Conservation (phyloP, 495 filamentous ascomycete genomes). For the Tuber melanosporum region DNA sequence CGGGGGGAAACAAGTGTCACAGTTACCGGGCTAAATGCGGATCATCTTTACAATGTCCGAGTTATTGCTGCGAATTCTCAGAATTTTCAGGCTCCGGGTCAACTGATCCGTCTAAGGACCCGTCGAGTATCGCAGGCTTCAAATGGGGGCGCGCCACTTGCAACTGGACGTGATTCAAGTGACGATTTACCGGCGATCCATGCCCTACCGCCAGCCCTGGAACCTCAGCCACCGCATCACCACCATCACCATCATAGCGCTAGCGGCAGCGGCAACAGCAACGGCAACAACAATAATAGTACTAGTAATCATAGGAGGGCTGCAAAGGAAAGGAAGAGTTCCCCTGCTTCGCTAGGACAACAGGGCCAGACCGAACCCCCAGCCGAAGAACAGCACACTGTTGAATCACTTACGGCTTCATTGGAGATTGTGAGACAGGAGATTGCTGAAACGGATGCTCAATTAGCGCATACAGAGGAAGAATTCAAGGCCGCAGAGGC, state of each 20-base stretch:
- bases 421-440: constrained; percentile 67
- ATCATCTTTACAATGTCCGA: constrained; percentile 84
- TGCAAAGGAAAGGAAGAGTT: constrained; percentile 58
- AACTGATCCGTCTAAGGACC: constrained; percentile 70
- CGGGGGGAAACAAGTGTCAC: constrained; percentile 82
- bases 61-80: constrained; percentile 81
- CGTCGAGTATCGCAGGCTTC: constrained; percentile 28
- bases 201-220: constrained; percentile 14
- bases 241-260: constrained; percentile 47
- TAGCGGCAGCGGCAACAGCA: constrained; percentile 57
- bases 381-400: constrained; percentile 45
- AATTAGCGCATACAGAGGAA: constrained; percentile 61
- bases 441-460: constrained; percentile 53
- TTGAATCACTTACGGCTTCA: constrained; percentile 59
- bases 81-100: constrained; percentile 85
- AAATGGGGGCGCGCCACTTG: constrained; percentile 5
- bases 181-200: constrained; percentile 38
- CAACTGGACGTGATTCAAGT: constrained; percentile 42
- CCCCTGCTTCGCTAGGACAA: constrained; percentile 54
- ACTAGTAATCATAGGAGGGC: constrained; percentile 12
- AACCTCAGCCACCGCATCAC: constrained; percentile 25
- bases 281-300: neutral
- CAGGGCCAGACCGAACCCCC: constrained; percentile 46
- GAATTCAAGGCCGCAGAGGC: constrained; percentile 61
- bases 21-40: constrained; percentile 74